These are phyloP conservation scores for Sugiyamaella paludigena DNA, from an alignment of 1,139 yeast genomes.

Conservation along the genomic window DNA sequence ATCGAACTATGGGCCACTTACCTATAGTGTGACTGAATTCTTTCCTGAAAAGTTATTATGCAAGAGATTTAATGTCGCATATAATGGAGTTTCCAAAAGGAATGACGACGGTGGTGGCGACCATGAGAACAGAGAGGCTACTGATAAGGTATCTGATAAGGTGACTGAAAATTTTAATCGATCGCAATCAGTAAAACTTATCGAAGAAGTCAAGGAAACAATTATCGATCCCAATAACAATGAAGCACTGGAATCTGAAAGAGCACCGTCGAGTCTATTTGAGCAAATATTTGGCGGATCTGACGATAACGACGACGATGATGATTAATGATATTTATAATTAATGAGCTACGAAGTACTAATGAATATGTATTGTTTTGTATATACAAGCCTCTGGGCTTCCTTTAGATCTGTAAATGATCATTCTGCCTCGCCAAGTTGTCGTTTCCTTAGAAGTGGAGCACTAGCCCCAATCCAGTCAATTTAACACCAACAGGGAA, in stretches of 20 bases:
- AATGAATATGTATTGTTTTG: neutral
- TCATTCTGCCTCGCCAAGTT: no score
- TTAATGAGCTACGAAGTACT: neutral
- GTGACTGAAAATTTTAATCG: no score
- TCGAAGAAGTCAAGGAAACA: neutral
- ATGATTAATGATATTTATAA: slow-evolving; percentile 2
- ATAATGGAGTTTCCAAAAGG: slow-evolving; percentile 5
- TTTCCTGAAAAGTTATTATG: slow-evolving; percentile 31
- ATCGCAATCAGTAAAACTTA: no score
- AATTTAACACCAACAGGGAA: no score
- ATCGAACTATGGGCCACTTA: slow-evolving; percentile 29
- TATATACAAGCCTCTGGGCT: neutral
- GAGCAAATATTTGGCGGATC: slow-evolving; percentile 27
- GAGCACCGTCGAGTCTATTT: slow-evolving; percentile 29
- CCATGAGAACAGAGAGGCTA: neutral
- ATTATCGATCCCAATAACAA: slow-evolving; percentile 18
- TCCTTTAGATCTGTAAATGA: no score
- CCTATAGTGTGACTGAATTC: slow-evolving; percentile 26
- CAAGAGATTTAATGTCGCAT: slow-evolving; percentile 31
- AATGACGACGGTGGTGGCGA: neutral
- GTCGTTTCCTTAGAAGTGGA: neutral
- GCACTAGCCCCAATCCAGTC: no score
- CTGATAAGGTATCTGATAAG: no score
- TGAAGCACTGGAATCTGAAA: slow-evolving; percentile 23
- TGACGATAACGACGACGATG: slow-evolving; percentile 14